Evolutionary conservation across 2,329 filamentous ascomycete genomes (phyloP), one percentile per base, ranked within the genome.

Genomic region (Ilyonectria destructans): DNA sequence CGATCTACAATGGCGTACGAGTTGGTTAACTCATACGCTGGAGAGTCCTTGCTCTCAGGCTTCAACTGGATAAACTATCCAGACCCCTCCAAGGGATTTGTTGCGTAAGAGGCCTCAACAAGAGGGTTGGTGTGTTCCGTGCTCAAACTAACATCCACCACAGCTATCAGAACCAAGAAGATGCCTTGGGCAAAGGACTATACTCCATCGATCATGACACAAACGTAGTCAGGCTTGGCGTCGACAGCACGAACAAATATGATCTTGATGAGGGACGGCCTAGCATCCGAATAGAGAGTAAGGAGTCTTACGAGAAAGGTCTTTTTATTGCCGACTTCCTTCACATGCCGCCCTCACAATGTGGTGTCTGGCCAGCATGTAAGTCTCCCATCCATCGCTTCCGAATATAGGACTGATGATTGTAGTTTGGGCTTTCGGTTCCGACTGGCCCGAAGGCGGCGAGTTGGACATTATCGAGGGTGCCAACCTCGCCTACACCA

Each of bases 291-390:
- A 80, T 95, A 13, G 88, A 89, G 49, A 93, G 90, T 80, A 91
- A 88, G 60, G 84, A 88, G 57, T 80, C 84, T 4, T 95, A 90
- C 78, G 88, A 85, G 33, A 85, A 90, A 71, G 92, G 91, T 1
- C 86, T 94, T 10, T 89, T 94, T 73, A 90, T 95, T 57, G 85
- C 92, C 23, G 92, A 95, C 77, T 87, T 94, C 58, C 84, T 85
- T 19, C 92, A 95, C 73, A 94, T 95, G 91, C 92, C 93, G 3
- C 86, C 85, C 2, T 89, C 90, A 2, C 83, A 88, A 58, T 95
- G 93, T 71, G 93, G 92, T 23, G 86, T 89, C 23, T 94, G 92
- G 92, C 92, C 92, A 61, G 90, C 92, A 80, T 93, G 87, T 90
- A 82, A 78, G 82, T 80, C 6, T 1, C 5, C 21, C 33, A 0